Conservation (phyloP, 768 basidiomycete species). For the Hemileccinum impolitum region DNA sequence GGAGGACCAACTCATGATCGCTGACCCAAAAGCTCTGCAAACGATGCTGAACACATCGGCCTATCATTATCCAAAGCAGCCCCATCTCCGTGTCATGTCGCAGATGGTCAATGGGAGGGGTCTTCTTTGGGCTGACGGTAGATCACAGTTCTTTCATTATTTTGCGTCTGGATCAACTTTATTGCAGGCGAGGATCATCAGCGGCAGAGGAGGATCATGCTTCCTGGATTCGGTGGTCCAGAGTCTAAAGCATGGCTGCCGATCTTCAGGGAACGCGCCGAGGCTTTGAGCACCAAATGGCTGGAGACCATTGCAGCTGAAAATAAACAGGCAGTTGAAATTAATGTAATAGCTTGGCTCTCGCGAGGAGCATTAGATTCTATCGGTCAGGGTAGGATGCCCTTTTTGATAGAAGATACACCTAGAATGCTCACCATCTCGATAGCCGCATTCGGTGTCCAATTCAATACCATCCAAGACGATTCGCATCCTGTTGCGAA, state of each 20-base stretch:
- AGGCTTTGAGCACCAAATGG: conserved; percentile 18
- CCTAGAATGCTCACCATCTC: background rate
- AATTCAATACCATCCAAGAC: conserved; percentile 1
- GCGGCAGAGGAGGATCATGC: conserved; percentile 52
- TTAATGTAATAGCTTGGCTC: conserved; percentile 24
- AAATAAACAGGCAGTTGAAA: background rate
- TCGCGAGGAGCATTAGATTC: conserved; percentile 45
- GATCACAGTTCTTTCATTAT: background rate
- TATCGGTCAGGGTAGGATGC: background rate
- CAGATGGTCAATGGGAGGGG: background rate
- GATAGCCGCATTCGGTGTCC: conserved; percentile 43
- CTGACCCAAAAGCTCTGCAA: conserved; percentile 43
- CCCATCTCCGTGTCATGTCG: background rate
- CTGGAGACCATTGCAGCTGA: conserved; percentile 7
- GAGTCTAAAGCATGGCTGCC: conserved; percentile 48
- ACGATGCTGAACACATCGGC: conserved; percentile 39
- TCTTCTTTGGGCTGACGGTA: background rate
- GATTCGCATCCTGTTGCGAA: conserved; percentile 5
- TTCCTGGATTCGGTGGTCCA: conserved; percentile 48
- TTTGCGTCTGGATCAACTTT: conserved; percentile 10
- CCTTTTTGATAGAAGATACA: background rate
- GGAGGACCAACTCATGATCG: conserved; percentile 44
- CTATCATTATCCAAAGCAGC: conserved; percentile 39
- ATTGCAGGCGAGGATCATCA: conserved; percentile 39
- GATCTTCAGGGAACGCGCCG: conserved; percentile 41